Conservation (phyloP, 148 eudicot genomes). For the Euryodendron excelsum region DNA sequence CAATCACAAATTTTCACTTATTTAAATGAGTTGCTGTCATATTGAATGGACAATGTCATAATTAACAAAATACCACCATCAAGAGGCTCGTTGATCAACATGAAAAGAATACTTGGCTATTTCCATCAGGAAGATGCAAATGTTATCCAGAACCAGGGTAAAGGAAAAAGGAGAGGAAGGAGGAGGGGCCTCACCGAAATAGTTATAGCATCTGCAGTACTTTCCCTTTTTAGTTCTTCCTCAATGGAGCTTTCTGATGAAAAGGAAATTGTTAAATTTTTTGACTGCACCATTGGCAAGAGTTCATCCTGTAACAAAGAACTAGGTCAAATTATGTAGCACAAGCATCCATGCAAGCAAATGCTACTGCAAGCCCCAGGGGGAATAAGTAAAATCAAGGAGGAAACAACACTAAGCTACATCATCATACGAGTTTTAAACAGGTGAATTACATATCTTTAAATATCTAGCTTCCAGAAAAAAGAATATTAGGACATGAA, state of each 20-base stretch:
- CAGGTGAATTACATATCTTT: background rate
- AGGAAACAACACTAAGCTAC: background rate
- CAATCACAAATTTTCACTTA: slow-evolving; percentile 8
- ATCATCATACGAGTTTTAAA: background rate
- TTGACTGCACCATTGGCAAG: slow-evolving; percentile 80
- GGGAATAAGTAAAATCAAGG: background rate
- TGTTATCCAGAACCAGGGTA: background rate
- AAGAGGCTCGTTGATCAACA: background rate
- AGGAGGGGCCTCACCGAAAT: slow-evolving; percentile 50
- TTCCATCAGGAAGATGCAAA: background rate
- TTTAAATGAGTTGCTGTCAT: background rate
- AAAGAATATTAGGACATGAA: background rate
- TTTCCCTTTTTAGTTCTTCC: slow-evolving; percentile 98
- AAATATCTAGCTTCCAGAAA: background rate
- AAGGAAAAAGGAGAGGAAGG: background rate
- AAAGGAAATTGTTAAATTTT: slow-evolving; percentile 75
- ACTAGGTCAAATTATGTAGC: background rate
- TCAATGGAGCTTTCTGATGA: slow-evolving; percentile 98
- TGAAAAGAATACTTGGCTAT: background rate
- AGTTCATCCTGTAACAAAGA: slow-evolving; percentile 69
- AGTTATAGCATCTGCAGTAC: slow-evolving; percentile 96
- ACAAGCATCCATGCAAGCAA: background rate
- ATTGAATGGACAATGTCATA: background rate
- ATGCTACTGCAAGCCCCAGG: background rate
- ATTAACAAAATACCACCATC: background rate